Evolutionary conservation across 1,139 yeast species (phyloP).

Genomic region (Hanseniaspora gamundiae): DNA sequence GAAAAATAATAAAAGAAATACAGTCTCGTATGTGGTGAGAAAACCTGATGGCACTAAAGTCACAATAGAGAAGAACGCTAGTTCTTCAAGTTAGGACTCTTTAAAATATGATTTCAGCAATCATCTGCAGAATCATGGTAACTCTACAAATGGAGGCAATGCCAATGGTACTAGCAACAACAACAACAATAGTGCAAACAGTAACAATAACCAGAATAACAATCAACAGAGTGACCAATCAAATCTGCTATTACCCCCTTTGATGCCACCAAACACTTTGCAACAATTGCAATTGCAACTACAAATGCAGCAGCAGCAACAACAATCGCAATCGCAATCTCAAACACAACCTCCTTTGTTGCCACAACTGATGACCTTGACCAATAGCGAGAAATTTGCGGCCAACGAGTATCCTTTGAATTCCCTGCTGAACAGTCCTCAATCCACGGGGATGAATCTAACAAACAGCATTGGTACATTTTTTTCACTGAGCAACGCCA

Average conservation of each 20-base stretch:
- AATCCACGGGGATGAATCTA: slow-evolving; percentile 17
- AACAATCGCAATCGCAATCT: slow-evolving; percentile 16
- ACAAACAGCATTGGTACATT: slow-evolving; percentile 20
- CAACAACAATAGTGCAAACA: background rate
- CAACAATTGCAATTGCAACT: slow-evolving; percentile 4
- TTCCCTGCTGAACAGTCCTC: slow-evolving; percentile 12
- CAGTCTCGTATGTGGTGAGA: slow-evolving; percentile 12
- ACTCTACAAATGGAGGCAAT: too few relatives aligned
- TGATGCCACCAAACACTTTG: slow-evolving; percentile 8
- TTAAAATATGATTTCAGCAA: background rate
- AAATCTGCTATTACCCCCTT: slow-evolving; percentile 11
- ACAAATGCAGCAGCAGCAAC: slow-evolving; percentile 8
- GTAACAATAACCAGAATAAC: background rate
- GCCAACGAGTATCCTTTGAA: background rate
- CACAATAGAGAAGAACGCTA: slow-evolving; percentile 7
- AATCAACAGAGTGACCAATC: slow-evolving; percentile 7
- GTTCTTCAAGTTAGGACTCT: background rate
- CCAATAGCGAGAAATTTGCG: slow-evolving; percentile 14
- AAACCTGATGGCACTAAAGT: slow-evolving; percentile 10
- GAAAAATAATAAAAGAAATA: background rate
- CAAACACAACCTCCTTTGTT: slow-evolving; percentile 17
- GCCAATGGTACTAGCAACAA: too few relatives aligned
- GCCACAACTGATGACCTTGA: slow-evolving; percentile 15
- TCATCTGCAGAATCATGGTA: background rate
- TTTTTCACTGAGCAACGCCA: slow-evolving; percentile 16